Percentiles rank a stretch among this genome's conserved stretches.
Evolutionary conservation across 352 stramenopile species (phyloP).

Genomic region (Aphanomyces invadans): DNA sequence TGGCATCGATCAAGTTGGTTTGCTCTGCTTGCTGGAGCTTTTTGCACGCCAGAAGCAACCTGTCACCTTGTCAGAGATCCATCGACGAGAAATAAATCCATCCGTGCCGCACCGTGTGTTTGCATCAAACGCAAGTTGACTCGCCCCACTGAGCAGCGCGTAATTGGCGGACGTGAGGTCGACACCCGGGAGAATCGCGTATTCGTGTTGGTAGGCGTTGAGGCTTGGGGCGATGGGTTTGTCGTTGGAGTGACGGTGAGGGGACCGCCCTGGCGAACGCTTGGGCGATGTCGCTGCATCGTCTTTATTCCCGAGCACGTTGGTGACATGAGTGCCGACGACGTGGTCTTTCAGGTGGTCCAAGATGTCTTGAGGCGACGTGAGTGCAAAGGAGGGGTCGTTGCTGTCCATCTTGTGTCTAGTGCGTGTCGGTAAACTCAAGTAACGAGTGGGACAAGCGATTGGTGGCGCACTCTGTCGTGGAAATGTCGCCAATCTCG

Average conservation of each 20-base stretch:
- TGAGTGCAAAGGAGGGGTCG: background rate
- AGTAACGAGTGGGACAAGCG: background rate
- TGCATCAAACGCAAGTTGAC: slow-evolving; percentile 29
- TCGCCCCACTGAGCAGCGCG: slow-evolving; percentile 7
- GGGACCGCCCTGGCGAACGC: background rate
- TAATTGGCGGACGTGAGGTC: slow-evolving; percentile 43
- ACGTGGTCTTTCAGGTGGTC: slow-evolving; percentile 10
- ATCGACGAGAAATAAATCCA: too few species aligned
- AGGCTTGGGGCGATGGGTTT: slow-evolving; percentile 1
- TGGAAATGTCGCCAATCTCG: background rate
- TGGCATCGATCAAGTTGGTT: slow-evolving; percentile 40
- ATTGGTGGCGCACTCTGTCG: background rate
- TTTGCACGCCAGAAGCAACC: slow-evolving; percentile 53
- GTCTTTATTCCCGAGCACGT: background rate
- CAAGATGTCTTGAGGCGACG: slow-evolving; percentile 1
- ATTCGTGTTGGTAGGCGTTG: slow-evolving; percentile 27
- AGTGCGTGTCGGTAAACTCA: too few species aligned
- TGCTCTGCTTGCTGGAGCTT: slow-evolving; percentile 38
- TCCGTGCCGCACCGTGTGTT: slow-evolving; percentile 35
- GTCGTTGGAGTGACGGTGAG: background rate
- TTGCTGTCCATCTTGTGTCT: background rate
- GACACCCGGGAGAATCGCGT: slow-evolving; percentile 4
- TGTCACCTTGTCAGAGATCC: slow-evolving; percentile 27
- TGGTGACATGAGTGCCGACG: slow-evolving; percentile 4
- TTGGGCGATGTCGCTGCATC: background rate